A percentile compares a stretch with the other conserved stretches of the same genome.
phyloP scores from a whole-genome alignment of 1,139 yeast genomes.

The Pichia sp. region DNA sequence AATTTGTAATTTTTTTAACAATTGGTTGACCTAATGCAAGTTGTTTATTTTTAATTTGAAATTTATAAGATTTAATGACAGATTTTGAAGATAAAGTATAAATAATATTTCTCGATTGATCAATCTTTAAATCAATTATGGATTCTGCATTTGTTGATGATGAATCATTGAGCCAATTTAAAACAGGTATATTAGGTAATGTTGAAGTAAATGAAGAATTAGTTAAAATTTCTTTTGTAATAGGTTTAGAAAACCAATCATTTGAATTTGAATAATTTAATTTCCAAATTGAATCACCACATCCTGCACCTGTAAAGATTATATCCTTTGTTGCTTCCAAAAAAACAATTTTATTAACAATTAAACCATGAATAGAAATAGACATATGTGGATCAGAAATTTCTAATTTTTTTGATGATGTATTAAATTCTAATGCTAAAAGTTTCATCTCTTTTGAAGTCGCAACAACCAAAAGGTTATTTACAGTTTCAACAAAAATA shows the following conservation, averaged over 20 bases:
- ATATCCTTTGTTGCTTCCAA: conserved; percentile 69
- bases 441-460: conserved; percentile 78
- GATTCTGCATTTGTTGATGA: conserved; percentile 40
- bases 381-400: conserved; percentile 79
- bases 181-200: conserved; percentile 26
- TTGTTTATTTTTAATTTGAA: conserved; percentile 23
- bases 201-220: conserved; percentile 59
- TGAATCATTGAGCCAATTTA: conserved; percentile 21
- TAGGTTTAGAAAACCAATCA: conserved; percentile 81
- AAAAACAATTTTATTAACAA: conserved; percentile 56
- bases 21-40: conserved; percentile 32
- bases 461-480: conserved; percentile 65
- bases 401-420: conserved; percentile 45
- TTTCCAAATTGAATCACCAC: conserved; percentile 83
- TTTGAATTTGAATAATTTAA: conserved; percentile 79
- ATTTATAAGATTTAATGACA: conserved; percentile 70
- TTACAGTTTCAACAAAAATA: conserved; percentile 73
- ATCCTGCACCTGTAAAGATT: conserved; percentile 72
- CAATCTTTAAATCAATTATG: conserved; percentile 61
- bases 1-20: conserved; percentile 41
- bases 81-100: conserved; percentile 83
- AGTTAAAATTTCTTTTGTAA: conserved; percentile 75
- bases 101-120: conserved; percentile 66
- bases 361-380: conserved; percentile 73
- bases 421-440: conserved; percentile 56